Evolutionary conservation across 495 filamentous ascomycete species (phyloP).

Genomic region (Penicillium odoratum): DNA sequence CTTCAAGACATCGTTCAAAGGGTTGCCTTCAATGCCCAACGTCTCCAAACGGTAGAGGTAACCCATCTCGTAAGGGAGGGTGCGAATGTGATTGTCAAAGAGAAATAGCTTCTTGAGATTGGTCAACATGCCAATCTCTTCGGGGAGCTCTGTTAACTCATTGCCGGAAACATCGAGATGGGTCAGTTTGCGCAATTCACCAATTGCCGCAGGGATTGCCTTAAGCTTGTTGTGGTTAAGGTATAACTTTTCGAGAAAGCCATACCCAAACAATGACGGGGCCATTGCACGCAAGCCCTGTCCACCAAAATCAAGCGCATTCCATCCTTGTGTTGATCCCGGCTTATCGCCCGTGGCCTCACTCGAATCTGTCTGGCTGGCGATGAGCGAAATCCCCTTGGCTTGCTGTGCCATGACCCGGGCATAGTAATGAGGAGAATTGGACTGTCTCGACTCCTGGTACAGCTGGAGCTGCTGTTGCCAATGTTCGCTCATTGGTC

Average conservation of each 20-base stretch:
- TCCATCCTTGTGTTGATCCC: slow-evolving; percentile 77
- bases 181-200: slow-evolving; percentile 72
- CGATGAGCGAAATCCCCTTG: slow-evolving; percentile 58
- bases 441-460: slow-evolving; percentile 66
- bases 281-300: slow-evolving; percentile 85
- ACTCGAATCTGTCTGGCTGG: slow-evolving; percentile 58
- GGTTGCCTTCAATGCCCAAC: slow-evolving; percentile 91
- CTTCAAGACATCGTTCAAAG: slow-evolving; percentile 69
- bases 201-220: slow-evolving; percentile 72
- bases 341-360: slow-evolving; percentile 62
- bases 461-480: slow-evolving; percentile 78
- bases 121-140: slow-evolving; percentile 94
- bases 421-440: slow-evolving; percentile 65
- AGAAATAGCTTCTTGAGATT: slow-evolving; percentile 75
- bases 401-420: slow-evolving; percentile 56
- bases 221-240: slow-evolving; percentile 88
- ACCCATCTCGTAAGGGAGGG: slow-evolving; percentile 82
- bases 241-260: slow-evolving; percentile 84
- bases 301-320: slow-evolving; percentile 87
- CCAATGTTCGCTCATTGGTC: slow-evolving; percentile 80
- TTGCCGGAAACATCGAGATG: slow-evolving; percentile 89
- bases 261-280: slow-evolving; percentile 75
- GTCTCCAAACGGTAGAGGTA: slow-evolving; percentile 83
- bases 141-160: slow-evolving; percentile 75
- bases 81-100: slow-evolving; percentile 85